Evolutionary conservation across 768 basidiomycete genomes (phyloP), one percentile per base, ranked within the genome.

Genomic region (Mycena haematopus): DNA sequence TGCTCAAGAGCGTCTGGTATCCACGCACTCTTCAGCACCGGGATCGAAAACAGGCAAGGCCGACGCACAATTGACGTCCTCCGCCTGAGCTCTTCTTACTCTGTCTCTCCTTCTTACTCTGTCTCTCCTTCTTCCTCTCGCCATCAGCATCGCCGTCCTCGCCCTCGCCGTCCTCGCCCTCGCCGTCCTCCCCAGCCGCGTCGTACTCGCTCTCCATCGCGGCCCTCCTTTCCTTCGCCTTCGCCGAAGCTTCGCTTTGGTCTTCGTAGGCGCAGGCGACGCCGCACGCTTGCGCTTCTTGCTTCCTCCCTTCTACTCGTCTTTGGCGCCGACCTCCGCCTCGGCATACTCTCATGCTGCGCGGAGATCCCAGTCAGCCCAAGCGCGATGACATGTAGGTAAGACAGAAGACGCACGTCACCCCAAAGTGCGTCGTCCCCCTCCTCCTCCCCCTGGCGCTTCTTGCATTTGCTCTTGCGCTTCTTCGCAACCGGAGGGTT

Each of bases 1-100:
- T 81, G 67, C 87, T 86, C 55, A 96, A 72, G 79, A 95, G 90
- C 0, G 86, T 91, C 74, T 94, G 91, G 77, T 98, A 95, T 2
- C n/a, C n/a, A 19, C 27, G 19, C 50, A 8, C 50, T 11, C 2
- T 4, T 36, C 33, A 7, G 14, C 36, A 36, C 14, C 36, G 11
- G 11, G 11, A 33, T 11, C 6, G 11, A 33, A 33, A 11, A 11
- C 6, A 33, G 31, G 31, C 6, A 11, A 11, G 33, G 31, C 13
- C 1, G n/a, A 36, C 35, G 6, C 25, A 53, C 74, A 19, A 42
- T 87, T 88, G 11, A 25, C 68, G 88, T 89, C 9, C 0, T 77
- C 76, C n/a, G n/a, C n/a, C 73, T 85, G 90, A 78, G 92, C 92
- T 1, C 84, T 77, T 84, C 5, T 85, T 84, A 0, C 80, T 68